Percentiles rank a stretch among this genome's conserved stretches.
Conservation (phyloP, 2,329 filamentous ascomycete genomes). For the Neofusicoccum sp. region DNA sequence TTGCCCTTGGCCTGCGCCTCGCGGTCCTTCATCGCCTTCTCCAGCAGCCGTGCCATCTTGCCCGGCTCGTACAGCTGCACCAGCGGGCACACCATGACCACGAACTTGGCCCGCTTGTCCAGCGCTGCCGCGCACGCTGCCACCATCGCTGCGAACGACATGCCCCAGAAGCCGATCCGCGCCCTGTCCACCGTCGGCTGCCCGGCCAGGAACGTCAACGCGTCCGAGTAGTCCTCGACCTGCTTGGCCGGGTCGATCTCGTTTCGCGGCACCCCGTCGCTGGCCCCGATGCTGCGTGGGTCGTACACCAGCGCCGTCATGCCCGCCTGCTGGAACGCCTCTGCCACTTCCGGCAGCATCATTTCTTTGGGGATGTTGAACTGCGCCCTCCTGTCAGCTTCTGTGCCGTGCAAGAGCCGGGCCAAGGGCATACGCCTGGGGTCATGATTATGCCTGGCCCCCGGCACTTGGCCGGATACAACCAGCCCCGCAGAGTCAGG, state of each 20-base stretch:
- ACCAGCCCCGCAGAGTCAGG: conserved; percentile 40
- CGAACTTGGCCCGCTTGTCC: conserved; percentile 33
- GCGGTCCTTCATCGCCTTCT: conserved; percentile 24
- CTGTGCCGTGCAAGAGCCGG: not conserved
- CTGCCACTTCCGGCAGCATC: conserved; percentile 36
- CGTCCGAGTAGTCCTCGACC: conserved; percentile 40
- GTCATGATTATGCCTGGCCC: conserved; percentile 35
- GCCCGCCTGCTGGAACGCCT: conserved; percentile 36
- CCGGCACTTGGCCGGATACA: conserved; percentile 37
- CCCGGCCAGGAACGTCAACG: conserved; percentile 37
- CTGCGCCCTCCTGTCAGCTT: conserved; percentile 25
- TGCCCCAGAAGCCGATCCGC: conserved; percentile 42
- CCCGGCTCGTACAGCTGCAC: conserved; percentile 22
- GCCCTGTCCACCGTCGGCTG: conserved; percentile 33
- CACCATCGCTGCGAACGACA: conserved; percentile 35
- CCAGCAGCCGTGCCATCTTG: conserved; percentile 30
- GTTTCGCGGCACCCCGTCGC: conserved; percentile 44
- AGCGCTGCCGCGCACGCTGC: conserved; percentile 34
- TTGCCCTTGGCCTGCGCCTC: conserved; percentile 39
- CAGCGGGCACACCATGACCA: conserved; percentile 33
- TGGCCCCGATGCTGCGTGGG: conserved; percentile 38
- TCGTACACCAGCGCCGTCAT: conserved; percentile 44
- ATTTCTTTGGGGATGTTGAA: conserved; percentile 39
- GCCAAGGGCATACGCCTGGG: conserved; percentile 26
- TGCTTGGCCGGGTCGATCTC: conserved; percentile 40